These are phyloP conservation scores for Suhomyces vadensis DNA, from an alignment of 805 yeast genomes.

Conservation along the genomic window DNA sequence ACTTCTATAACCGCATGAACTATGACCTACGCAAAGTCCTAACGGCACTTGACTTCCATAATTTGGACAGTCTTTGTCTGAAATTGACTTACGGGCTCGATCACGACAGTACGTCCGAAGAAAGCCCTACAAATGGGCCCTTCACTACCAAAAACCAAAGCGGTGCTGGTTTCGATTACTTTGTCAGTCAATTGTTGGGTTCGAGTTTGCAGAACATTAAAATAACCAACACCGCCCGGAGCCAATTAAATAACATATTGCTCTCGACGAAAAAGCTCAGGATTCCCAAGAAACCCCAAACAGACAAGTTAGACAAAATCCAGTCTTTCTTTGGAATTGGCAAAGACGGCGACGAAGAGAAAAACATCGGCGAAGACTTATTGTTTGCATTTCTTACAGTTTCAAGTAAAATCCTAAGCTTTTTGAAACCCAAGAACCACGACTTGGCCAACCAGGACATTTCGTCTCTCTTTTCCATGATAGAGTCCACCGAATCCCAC, in stretches of 20 bases:
- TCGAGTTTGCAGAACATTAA: conserved; percentile 36
- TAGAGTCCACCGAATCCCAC: conserved; percentile 52
- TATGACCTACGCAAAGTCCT: conserved; percentile 78
- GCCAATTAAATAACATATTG: conserved; percentile 56
- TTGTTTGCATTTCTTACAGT: conserved; percentile 75
- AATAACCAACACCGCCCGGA: conserved; percentile 58
- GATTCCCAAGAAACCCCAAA: not conserved
- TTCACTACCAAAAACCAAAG: not conserved
- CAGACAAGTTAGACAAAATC: conserved; percentile 7
- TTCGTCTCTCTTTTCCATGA: conserved; percentile 68
- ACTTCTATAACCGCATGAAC: conserved; percentile 70
- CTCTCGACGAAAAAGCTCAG: conserved; percentile 31
- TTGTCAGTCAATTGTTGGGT: conserved; percentile 30
- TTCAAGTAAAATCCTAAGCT: conserved; percentile 63
- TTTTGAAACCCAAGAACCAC: conserved; percentile 76
- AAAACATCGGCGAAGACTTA: conserved; percentile 43
- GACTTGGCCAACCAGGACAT: conserved; percentile 80
- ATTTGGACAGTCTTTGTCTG: conserved; percentile 59
- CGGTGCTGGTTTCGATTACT: conserved; percentile 22
- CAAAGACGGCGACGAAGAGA: conserved; percentile 13
- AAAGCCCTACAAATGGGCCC: not conserved
- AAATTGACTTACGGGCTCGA: conserved; percentile 36
- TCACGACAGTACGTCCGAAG: conserved; percentile 1
- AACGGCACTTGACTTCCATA: conserved; percentile 72
- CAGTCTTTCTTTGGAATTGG: conserved; percentile 7